phyloP scores from a whole-genome alignment of 2,329 filamentous ascomycete species.

The Helicocarpus griseus region DNA sequence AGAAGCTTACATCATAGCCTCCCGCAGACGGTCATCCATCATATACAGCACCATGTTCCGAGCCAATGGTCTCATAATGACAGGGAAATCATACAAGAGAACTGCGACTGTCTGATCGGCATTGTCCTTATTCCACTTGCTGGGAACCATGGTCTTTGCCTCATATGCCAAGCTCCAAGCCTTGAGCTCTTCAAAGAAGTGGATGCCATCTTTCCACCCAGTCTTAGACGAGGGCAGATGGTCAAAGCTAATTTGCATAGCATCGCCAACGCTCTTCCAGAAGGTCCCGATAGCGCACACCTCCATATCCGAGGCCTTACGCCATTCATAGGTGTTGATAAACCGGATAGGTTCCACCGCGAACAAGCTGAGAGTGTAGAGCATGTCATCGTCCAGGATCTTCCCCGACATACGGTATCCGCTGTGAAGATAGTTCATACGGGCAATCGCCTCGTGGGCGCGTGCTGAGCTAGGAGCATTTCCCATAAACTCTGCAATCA shows the following conservation, averaged over 20 bases:
- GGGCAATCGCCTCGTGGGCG: constrained; percentile 44
- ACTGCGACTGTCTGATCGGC: constrained; percentile 53
- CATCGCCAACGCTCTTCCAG: constrained; percentile 63
- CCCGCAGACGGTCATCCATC: constrained; percentile 55
- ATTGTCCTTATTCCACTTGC: constrained; percentile 39
- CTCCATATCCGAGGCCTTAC: constrained; percentile 56
- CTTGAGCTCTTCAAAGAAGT: constrained; percentile 44
- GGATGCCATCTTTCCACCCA: constrained; percentile 41
- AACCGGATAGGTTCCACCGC: constrained; percentile 56
- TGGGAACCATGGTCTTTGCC: constrained; percentile 46
- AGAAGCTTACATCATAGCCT: constrained; percentile 51
- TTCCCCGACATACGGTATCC: constrained; percentile 48
- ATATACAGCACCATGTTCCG: constrained; percentile 47
- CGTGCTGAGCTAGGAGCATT: constrained; percentile 37
- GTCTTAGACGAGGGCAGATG: constrained; percentile 32
- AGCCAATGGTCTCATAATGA: constrained; percentile 36
- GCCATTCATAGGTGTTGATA: constrained; percentile 60
- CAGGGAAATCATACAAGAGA: constrained; percentile 48
- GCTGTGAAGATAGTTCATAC: constrained; percentile 55
- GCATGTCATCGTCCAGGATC: constrained; percentile 53
- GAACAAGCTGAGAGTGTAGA: constrained; percentile 58
- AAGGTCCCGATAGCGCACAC: constrained; percentile 56
- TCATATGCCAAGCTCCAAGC: constrained; percentile 52
- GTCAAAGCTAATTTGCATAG: constrained; percentile 52
- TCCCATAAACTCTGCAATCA: constrained; percentile 37